These are phyloP conservation scores for Atalantia buxifolia DNA, from an alignment of 345 rosid genomes.

Conservation along the genomic window DNA sequence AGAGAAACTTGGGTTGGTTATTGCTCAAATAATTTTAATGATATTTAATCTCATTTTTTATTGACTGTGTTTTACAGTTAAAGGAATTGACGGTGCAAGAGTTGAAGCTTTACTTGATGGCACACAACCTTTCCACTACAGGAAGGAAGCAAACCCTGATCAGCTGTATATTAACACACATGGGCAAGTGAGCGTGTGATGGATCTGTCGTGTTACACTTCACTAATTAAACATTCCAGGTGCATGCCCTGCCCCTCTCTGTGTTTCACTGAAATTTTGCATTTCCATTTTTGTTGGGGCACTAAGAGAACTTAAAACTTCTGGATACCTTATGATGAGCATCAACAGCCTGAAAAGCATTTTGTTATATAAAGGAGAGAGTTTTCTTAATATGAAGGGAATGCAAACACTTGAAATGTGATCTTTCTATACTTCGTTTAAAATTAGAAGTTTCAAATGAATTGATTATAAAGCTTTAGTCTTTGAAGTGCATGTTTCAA, in stretches of 20 bases:
- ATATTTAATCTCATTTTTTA: constrained; percentile 1
- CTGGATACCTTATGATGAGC: neutral
- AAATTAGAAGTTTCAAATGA: neutral
- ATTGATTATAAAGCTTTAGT: neutral
- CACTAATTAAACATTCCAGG: neutral
- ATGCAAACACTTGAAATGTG: neutral
- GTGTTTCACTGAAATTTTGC: neutral
- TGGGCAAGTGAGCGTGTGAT: constrained; percentile 47
- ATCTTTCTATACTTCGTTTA: neutral
- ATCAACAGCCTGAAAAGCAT: neutral
- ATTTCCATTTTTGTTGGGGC: neutral
- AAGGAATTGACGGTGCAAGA: constrained; percentile 73
- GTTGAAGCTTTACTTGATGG: constrained; percentile 66
- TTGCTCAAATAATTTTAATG: neutral
- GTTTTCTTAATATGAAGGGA: neutral
- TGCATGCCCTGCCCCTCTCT: neutral
- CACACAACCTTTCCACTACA: constrained; percentile 48
- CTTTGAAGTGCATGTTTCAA: neutral
- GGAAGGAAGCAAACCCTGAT: constrained; percentile 86
- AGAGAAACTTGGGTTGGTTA: neutral
- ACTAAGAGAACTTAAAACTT: neutral
- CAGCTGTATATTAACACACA: constrained; percentile 62
- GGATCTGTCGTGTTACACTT: neutral
- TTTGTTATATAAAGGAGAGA: neutral
- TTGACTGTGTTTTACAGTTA: constrained; percentile 43